These are phyloP conservation scores for Pinus albicaulis DNA, from an alignment of 75 land plant genomes.

Conservation along the genomic window DNA sequence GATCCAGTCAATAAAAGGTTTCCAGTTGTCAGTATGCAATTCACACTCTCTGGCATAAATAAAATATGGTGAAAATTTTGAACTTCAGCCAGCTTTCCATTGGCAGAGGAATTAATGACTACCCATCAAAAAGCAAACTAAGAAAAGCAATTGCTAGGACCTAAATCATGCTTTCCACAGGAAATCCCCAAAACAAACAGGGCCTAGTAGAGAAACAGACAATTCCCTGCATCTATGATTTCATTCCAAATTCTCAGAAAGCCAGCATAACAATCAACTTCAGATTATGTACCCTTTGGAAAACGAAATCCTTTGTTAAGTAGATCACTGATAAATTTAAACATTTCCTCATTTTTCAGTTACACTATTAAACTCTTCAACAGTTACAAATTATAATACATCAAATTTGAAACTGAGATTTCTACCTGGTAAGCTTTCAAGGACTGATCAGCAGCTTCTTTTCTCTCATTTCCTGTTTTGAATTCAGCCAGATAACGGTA, in stretches of 20 bases:
- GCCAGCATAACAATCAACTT: not conserved
- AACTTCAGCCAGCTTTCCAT: not conserved
- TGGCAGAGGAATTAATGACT: not conserved
- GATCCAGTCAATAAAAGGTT: not conserved
- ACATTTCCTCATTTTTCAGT: not conserved
- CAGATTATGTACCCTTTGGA: not conserved
- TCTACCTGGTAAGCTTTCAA: constrained; percentile 60
- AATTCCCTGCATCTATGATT: not conserved
- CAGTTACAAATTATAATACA: not conserved
- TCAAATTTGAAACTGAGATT: not conserved
- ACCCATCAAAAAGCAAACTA: not conserved
- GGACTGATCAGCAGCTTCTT: constrained; percentile 61
- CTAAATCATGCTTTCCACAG: not conserved
- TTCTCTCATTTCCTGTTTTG: constrained; percentile 57
- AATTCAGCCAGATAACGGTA: constrained; percentile 67
- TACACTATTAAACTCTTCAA: not conserved
- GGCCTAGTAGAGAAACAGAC: not conserved
- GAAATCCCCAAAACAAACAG: not conserved
- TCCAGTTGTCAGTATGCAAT: not conserved
- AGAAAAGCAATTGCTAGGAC: not conserved
- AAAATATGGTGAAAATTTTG: not conserved
- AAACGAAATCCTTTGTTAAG: not conserved
- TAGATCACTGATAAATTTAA: not conserved
- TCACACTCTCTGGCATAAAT: not conserved
- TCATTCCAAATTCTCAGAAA: not conserved